Conservation (phyloP, 768 basidiomycete genomes). For the Mycena rebaudengoi region DNA sequence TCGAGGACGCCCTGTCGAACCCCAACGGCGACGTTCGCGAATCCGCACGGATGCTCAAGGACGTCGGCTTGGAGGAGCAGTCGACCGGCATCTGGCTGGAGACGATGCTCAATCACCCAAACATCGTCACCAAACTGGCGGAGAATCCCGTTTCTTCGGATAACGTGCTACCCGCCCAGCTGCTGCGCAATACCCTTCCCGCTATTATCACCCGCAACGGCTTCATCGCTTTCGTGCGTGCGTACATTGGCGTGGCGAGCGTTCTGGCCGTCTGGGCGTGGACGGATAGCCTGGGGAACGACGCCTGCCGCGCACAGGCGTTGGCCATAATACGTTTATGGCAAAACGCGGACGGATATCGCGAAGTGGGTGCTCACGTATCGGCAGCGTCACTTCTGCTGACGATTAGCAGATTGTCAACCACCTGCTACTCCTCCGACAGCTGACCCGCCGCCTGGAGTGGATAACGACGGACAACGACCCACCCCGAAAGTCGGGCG, state of each 20-base stretch:
- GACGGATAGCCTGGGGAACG: constrained; percentile 79
- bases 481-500: constrained; percentile 67
- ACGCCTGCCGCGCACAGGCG: constrained; percentile 68
- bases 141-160: constrained; percentile 48
- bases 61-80: constrained; percentile 70
- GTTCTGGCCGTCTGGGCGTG: constrained; percentile 80
- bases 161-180: constrained; percentile 45
- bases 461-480: constrained; percentile 75
- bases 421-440: constrained; percentile 74
- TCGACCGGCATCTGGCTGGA: constrained; percentile 79
- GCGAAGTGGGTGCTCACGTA: constrained; percentile 58
- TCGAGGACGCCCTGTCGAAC: constrained; percentile 70
- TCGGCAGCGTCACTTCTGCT: constrained; percentile 13
- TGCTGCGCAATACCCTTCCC: constrained; percentile 42
- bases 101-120: constrained; percentile 68
- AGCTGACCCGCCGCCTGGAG: constrained; percentile 75
- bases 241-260: constrained; percentile 71
- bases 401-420: constrained; percentile 67
- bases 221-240: constrained; percentile 71
- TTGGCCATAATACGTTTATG: constrained; percentile 70
- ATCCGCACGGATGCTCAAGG: constrained; percentile 62
- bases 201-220: constrained; percentile 54
- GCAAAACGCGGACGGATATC: constrained; percentile 75
- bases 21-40: constrained; percentile 57
- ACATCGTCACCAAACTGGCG: constrained; percentile 55